Evolutionary conservation across 2,329 filamentous ascomycete genomes (phyloP), one percentile per base, ranked within the genome.

Genomic region (Aspergillus pseudotamarii): DNA sequence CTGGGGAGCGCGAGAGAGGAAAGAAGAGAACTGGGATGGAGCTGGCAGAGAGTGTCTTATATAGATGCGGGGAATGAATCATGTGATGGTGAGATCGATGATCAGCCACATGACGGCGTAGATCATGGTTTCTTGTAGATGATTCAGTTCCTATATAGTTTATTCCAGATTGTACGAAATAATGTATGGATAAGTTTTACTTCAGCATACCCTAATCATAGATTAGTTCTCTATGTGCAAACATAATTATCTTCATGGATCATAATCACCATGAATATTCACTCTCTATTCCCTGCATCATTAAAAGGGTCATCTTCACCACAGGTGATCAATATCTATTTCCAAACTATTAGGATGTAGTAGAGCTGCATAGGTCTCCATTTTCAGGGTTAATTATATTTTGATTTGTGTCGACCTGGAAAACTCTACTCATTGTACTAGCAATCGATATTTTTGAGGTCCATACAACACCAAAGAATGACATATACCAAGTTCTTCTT

Each of bases 1-100:
- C 79, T 73, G 68, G 72, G 76, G 75, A 78, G 76, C 79, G 78
- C 78, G 80, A 80, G 77, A 78, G 79, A 80, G 75, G 79, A 76
- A 78, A 80, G 76, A 80, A 73, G 73, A 69, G 73, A 70, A 72
- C 67, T 75, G 72, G 73, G 71, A 69, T 70, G 66, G 68, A 70
- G 71, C 72, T 76, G 64, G 65, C 64, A 57, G 48, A 48, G 12
- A 54, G 12, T 11, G 59, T 65, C 21, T 74, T 71, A 74, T 69
- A 67, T 71, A 72, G 34, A 71, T 70, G 67, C 66, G 65, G 64
- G 64, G 38, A 28, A 28, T 23, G 12, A 61, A 69, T 75, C 72
- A 75, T 72, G 73, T 73, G 72, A 72, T 72, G 70, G 60, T 57
- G 59, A 64, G 58, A 56, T 54, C 11, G 54, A 21, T 54, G 58